These are phyloP conservation scores for Penicillium sp. DNA, from an alignment of 2,329 filamentous ascomycete genomes.

Conservation along the genomic window DNA sequence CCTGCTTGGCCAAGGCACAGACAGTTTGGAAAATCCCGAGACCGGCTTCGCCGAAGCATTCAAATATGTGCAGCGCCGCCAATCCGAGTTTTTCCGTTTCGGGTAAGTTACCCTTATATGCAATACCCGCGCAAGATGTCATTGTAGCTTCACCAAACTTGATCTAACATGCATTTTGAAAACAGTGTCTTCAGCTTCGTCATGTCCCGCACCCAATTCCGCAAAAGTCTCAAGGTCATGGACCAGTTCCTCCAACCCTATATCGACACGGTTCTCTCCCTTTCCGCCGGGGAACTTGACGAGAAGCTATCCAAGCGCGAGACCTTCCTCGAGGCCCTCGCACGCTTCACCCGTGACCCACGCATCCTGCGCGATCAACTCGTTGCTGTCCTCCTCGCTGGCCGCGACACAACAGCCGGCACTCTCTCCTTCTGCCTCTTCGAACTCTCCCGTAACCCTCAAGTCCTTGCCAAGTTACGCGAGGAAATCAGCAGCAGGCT, in stretches of 20 bases:
- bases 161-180: constrained; percentile 7
- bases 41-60: constrained; percentile 78
- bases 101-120: constrained; percentile 44
- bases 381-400: constrained; percentile 75
- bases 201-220: constrained; percentile 63
- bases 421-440: constrained; percentile 80
- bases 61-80: constrained; percentile 70
- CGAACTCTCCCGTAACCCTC: constrained; percentile 70
- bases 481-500: constrained; percentile 66
- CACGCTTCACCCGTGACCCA: constrained; percentile 65
- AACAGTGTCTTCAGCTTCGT: constrained; percentile 57
- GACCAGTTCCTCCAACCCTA: constrained; percentile 73
- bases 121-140: background rate
- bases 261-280: constrained; percentile 67
- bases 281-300: constrained; percentile 68
- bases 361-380: constrained; percentile 76
- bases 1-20: constrained; percentile 71
- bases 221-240: constrained; percentile 61
- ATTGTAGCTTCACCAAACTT: constrained; percentile 4
- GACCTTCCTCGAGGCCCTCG: constrained; percentile 83
- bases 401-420: constrained; percentile 75
- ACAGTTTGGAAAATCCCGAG: constrained; percentile 56
- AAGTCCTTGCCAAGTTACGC: constrained; percentile 64
- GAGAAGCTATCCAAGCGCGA: constrained; percentile 67
- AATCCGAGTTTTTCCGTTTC: constrained; percentile 62